A percentile compares a stretch with the other conserved stretches of the same genome.
These are phyloP conservation scores for Mycena alexandri DNA, from an alignment of 768 basidiomycete genomes.

Conservation along the genomic window DNA sequence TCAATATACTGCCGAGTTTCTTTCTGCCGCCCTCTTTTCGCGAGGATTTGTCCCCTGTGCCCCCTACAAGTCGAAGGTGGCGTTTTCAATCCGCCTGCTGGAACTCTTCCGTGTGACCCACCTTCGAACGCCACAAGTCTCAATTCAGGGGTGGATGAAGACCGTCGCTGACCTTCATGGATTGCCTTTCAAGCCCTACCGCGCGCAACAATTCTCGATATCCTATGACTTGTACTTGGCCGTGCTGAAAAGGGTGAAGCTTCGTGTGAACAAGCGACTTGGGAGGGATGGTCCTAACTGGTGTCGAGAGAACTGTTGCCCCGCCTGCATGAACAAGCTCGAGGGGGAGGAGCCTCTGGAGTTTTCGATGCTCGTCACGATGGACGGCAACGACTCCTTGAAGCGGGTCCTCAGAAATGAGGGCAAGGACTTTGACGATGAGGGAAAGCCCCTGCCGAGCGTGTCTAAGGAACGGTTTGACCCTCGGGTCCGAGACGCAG, in stretches of 20 bases:
- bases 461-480: not conserved
- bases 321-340: slow-evolving; percentile 26
- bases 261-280: slow-evolving; percentile 38
- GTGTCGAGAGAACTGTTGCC: slow-evolving; percentile 18
- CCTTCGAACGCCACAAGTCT: slow-evolving; percentile 30
- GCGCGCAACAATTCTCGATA: no score
- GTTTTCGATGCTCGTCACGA: slow-evolving; percentile 7
- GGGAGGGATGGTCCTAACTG: slow-evolving; percentile 33
- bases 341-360: not conserved
- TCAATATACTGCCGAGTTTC: not conserved
- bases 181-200: not conserved
- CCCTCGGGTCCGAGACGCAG: not conserved
- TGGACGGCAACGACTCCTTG: slow-evolving; percentile 29
- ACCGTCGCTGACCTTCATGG: no score
- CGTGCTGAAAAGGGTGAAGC: slow-evolving; percentile 27
- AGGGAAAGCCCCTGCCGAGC: not conserved
- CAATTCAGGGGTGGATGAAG: slow-evolving; percentile 22
- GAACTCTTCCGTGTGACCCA: slow-evolving; percentile 27
- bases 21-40: slow-evolving; percentile 16
- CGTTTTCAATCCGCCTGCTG: slow-evolving; percentile 25
- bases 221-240: slow-evolving; percentile 41
- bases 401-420: slow-evolving; percentile 17
- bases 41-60: slow-evolving; percentile 34
- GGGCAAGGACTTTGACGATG: not conserved
- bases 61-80: slow-evolving; percentile 19